phyloP scores from a whole-genome alignment of 495 filamentous ascomycete species.

The Penicillium longicatenatum region DNA sequence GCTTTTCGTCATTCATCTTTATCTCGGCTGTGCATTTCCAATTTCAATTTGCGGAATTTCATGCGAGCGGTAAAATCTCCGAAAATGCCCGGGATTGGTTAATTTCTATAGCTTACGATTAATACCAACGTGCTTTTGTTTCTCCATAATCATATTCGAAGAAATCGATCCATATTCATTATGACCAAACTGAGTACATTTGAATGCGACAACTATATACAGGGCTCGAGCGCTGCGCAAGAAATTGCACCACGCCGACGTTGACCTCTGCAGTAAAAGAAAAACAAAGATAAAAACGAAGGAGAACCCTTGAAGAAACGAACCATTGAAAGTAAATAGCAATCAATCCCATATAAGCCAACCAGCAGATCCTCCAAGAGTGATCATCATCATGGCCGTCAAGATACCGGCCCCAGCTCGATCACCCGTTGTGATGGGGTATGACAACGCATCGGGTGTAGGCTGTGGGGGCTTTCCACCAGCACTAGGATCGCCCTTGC shows the following conservation, averaged over 20 bases:
- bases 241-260: not conserved
- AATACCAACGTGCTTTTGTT: not conserved
- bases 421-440: conserved; percentile 51
- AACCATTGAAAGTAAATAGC: not conserved
- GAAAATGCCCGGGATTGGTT: not conserved
- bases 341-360: conserved; percentile 37
- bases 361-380: conserved; percentile 30
- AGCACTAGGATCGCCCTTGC: conserved; percentile 68
- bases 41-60: too few species aligned
- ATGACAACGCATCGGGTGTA: conserved; percentile 17
- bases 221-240: not conserved
- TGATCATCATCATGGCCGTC: conserved; percentile 26
- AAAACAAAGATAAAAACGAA: conserved; percentile 5
- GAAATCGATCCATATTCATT: conserved; percentile 2
- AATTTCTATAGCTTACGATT: not conserved
- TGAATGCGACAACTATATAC: conserved; percentile 1
- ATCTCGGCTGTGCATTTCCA: not conserved
- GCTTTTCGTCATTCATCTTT: conserved; percentile 1
- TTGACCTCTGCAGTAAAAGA: not conserved
- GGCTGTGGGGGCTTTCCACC: conserved; percentile 40
- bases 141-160: not conserved
- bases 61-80: not conserved
- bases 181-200: conserved; percentile 3
- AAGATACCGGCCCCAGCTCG: conserved; percentile 60
- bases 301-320: not conserved